Evolutionary conservation across 2,329 filamentous ascomycete genomes (phyloP).

Genomic region (Fusarium avenaceum): DNA sequence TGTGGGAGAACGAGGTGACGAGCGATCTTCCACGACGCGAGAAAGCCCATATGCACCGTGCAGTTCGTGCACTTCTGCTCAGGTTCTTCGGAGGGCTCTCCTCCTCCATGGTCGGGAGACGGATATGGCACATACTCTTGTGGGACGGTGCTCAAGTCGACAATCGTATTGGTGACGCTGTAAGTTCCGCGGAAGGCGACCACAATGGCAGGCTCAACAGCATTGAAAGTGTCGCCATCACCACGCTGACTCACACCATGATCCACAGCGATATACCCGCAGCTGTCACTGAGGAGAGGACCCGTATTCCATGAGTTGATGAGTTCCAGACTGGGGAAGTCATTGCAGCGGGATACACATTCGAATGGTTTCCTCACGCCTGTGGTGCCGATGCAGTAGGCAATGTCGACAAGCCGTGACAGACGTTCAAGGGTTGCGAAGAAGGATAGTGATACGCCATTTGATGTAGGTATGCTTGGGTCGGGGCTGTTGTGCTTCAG

Average conservation of each 20-base stretch:
- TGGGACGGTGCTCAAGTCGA: conserved; percentile 89
- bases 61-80: conserved; percentile 81
- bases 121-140: conserved; percentile 94
- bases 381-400: conserved; percentile 90
- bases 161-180: conserved; percentile 89
- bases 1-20: conserved; percentile 76
- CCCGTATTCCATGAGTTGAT: conserved; percentile 93
- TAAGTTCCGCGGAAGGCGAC: conserved; percentile 96
- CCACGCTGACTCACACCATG: conserved; percentile 59
- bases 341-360: conserved; percentile 85
- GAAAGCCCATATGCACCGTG: conserved; percentile 92
- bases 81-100: conserved; percentile 53
- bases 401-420: conserved; percentile 91
- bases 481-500: conserved; percentile 8
- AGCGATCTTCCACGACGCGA: conserved; percentile 84
- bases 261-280: conserved; percentile 93
- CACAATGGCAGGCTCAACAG: conserved; percentile 68
- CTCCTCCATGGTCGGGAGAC: conserved; percentile 61
- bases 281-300: conserved; percentile 86
- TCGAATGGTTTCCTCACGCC: conserved; percentile 87
- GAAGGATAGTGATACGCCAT: conserved; percentile 59
- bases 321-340: conserved; percentile 85
- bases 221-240: conserved; percentile 18
- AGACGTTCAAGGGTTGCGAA: conserved; percentile 89
- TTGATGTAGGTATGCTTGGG: conserved; percentile 61